These are phyloP conservation scores for Phascolomyces articulosus DNA, from an alignment of 371 early-diverging fungal genomes.

Conservation along the genomic window DNA sequence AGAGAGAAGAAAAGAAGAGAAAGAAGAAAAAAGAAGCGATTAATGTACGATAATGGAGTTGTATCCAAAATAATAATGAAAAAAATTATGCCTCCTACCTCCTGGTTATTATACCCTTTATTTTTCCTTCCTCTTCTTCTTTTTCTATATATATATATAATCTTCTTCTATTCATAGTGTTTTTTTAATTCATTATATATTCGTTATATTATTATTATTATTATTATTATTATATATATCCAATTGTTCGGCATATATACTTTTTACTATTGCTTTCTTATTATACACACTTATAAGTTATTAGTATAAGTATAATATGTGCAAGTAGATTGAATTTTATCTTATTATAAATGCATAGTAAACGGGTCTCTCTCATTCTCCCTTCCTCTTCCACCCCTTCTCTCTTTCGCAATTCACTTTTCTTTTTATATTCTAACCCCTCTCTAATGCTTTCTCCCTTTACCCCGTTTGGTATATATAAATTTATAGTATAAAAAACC, in stretches of 20 bases:
- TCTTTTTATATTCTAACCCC: not conserved
- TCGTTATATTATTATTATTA: no score
- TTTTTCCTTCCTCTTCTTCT: not conserved
- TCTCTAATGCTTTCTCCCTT: not conserved
- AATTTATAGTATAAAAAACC: no score
- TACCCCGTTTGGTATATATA: not conserved
- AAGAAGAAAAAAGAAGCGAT: not conserved
- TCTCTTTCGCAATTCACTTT: not conserved
- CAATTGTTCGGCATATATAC: no score
- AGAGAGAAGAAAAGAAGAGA: not conserved
- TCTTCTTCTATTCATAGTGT: no score
- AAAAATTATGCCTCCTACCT: slow-evolving; percentile 3
- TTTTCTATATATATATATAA: no score
- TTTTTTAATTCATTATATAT: no score
- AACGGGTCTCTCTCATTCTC: not conserved
- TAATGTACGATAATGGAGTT: slow-evolving; percentile 1
- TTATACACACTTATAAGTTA: no score
- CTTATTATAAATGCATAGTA: no score
- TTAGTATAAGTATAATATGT: no score
- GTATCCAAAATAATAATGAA: not conserved
- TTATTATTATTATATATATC: no score
- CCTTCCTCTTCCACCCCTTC: not conserved
- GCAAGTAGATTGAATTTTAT: no score
- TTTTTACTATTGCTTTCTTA: no score
- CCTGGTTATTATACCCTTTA: not conserved